Evolutionary conservation across 1,284 basidiomycete species (phyloP).

Genomic region (Neolentinus lepideus): DNA sequence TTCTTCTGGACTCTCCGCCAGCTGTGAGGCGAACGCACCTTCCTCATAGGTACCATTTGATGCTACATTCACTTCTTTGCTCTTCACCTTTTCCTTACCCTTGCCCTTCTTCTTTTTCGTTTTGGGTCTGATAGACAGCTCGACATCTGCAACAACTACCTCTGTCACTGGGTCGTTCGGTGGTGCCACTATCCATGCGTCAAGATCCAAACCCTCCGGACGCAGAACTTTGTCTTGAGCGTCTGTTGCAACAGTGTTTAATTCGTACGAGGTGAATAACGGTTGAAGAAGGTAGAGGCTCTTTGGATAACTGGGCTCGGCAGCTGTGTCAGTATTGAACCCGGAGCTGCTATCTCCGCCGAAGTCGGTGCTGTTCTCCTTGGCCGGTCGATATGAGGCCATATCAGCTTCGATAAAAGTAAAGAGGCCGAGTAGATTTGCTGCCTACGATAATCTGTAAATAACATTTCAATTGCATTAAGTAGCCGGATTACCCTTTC

Average conservation of each 20-base stretch:
- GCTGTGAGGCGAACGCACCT: slow-evolving; percentile 25
- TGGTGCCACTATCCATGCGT: slow-evolving; percentile 75
- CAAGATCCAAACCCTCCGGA: slow-evolving; percentile 83
- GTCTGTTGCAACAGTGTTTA: slow-evolving; percentile 77
- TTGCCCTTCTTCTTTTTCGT: slow-evolving; percentile 34
- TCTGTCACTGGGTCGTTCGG: slow-evolving; percentile 31
- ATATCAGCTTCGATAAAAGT: slow-evolving; percentile 79
- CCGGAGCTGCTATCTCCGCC: slow-evolving; percentile 24
- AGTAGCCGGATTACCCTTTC: slow-evolving; percentile 62
- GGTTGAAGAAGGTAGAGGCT: slow-evolving; percentile 85
- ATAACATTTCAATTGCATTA: not conserved
- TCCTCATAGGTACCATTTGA: slow-evolving; percentile 30
- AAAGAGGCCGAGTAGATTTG: slow-evolving; percentile 76
- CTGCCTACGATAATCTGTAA: slow-evolving; percentile 42
- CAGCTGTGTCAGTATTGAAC: slow-evolving; percentile 26
- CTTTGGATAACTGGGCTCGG: slow-evolving; percentile 69
- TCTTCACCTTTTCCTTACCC: slow-evolving; percentile 35
- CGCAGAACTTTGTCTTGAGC: slow-evolving; percentile 80
- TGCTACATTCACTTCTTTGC: slow-evolving; percentile 25
- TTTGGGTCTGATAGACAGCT: slow-evolving; percentile 17
- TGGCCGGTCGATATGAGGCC: slow-evolving; percentile 38
- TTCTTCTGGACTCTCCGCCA: slow-evolving; percentile 51
- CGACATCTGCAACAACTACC: slow-evolving; percentile 20
- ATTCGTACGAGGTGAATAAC: slow-evolving; percentile 73
- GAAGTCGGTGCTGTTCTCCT: slow-evolving; percentile 25